Base-by-base conservation (phyloP, 2,329 filamentous ascomycete species). In the Macrophomina phaseolina region DNA sequence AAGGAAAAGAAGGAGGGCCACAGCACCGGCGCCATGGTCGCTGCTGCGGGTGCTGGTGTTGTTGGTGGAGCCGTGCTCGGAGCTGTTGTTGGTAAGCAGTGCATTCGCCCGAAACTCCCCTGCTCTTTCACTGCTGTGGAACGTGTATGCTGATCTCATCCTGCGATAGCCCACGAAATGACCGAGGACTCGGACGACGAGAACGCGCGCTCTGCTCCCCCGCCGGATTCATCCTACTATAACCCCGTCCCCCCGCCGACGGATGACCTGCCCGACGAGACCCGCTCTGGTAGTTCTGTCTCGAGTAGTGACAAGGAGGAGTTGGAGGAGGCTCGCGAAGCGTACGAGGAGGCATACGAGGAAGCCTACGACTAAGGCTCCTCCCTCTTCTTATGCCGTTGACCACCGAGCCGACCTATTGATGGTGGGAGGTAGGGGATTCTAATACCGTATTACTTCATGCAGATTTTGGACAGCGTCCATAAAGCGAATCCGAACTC, bases 21-120 rank as follows among this genome's bases (percentile, higher is more conserved):
- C 56, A 81, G 83, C 32, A 81, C 81, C 64, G 82, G 83, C 42
- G 83, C 84, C 71, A 80, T 86, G 71, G 74, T 89, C 23, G 78
- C 86, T 45, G 86, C 83, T 28, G 87, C 84, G 63, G 84, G 85
- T 5, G 88, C 82, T 51, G 88, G 87, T 73, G 68, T 89, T 34
- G 87, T 87, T 40, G 88, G 85, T 11, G 87, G 87, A 55, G 88
- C 86, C 4, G 73, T 87, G 42, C 75, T 89, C 66, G 84, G 83
- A 12, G 81, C 88, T 72, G 85, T 84, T 64, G 69, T 87, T 14
- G 79, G 87, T 89, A 81, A 67, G 83, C 80, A 11, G 3, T 5
- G 36, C 23, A 14, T 1, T 34, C 2, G 12, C 32, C 4, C 60
- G 56, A 55, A 28, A 40, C 6, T n/a, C 32, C 49, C 11, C 30